phyloP scores from a whole-genome alignment of 108 stramenopile genomes.

The Skeletonema costatum region DNA sequence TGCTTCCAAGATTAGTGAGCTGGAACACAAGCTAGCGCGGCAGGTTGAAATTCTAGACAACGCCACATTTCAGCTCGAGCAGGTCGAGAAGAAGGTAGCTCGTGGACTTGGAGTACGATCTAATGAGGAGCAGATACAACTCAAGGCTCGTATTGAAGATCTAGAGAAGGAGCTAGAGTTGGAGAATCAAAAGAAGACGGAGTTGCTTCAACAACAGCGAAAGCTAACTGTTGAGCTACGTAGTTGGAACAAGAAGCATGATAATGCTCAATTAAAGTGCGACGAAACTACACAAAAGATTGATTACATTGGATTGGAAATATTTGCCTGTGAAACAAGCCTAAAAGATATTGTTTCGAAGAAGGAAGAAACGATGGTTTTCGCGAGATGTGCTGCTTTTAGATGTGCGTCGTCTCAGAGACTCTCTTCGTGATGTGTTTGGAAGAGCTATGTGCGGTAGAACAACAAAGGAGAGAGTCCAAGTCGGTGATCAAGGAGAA shows the following conservation, averaged over 20 bases:
- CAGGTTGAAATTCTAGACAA: slow-evolving; percentile 84
- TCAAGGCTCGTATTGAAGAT: slow-evolving; percentile 57
- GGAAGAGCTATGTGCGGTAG: slow-evolving; percentile 73
- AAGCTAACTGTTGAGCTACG: slow-evolving; percentile 68
- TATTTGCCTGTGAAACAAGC: slow-evolving; percentile 57
- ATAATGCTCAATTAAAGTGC: slow-evolving; percentile 28
- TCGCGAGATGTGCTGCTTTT: slow-evolving; percentile 74
- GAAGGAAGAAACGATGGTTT: slow-evolving; percentile 72
- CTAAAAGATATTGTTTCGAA: slow-evolving; percentile 41
- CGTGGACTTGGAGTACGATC: slow-evolving; percentile 81
- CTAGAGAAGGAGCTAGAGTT: slow-evolving; percentile 61
- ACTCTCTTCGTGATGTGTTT: slow-evolving; percentile 55
- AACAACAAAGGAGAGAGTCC: slow-evolving; percentile 71
- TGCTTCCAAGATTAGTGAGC: slow-evolving; percentile 50
- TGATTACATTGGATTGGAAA: slow-evolving; percentile 69
- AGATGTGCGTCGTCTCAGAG: slow-evolving; percentile 73
- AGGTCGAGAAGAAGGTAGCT: slow-evolving; percentile 83
- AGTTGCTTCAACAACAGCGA: slow-evolving; percentile 61
- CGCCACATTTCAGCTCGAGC: slow-evolving; percentile 87
- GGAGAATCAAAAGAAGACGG: slow-evolving; percentile 47
- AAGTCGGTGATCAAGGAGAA: slow-evolving; percentile 67
- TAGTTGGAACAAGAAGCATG: slow-evolving; percentile 39
- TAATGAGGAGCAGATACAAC: slow-evolving; percentile 75
- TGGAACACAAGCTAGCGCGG: slow-evolving; percentile 64
- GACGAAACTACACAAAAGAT: slow-evolving; percentile 38